Evolutionary conservation across 2,329 filamentous ascomycete species (phyloP).

Genomic region (Cephalotrichum gorgonifer): DNA sequence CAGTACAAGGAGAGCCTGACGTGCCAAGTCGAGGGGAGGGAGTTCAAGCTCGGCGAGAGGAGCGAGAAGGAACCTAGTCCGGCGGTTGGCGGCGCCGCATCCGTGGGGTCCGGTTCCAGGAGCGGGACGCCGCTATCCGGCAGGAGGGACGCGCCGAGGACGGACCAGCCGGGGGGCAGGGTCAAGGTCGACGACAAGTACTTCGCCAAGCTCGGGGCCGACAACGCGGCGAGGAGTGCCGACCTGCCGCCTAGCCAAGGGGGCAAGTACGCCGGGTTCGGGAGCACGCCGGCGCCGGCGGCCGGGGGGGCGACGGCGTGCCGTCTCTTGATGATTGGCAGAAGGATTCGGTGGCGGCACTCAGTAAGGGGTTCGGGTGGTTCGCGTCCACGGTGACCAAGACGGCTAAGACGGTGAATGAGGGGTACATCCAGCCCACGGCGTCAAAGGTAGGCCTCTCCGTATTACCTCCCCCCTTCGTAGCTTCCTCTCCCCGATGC

Average conservation of each 20-base stretch:
- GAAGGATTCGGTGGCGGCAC: conserved; percentile 75
- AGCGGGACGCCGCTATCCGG: conserved; percentile 17
- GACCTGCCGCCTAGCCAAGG: conserved; percentile 77
- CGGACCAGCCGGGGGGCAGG: conserved; percentile 30
- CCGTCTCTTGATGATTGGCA: conserved; percentile 78
- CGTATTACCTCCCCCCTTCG: conserved; percentile 1
- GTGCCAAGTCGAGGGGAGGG: conserved; percentile 77
- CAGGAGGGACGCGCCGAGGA: conserved; percentile 7
- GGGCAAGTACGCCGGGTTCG: conserved; percentile 87
- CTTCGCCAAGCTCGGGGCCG: conserved; percentile 74
- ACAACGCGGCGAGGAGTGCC: conserved; percentile 68
- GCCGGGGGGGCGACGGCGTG: conserved; percentile 23
- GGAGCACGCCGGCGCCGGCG: conserved; percentile 56
- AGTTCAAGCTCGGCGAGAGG: conserved; percentile 64
- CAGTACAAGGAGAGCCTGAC: conserved; percentile 89
- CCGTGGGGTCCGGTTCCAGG: conserved; percentile 15
- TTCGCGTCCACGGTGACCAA: conserved; percentile 80
- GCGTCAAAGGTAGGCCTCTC: conserved; percentile 53
- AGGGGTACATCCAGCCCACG: conserved; percentile 85
- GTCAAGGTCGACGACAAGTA: conserved; percentile 73
- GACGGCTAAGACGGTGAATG: conserved; percentile 84
- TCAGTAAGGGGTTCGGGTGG: conserved; percentile 93
- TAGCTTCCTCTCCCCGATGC: not conserved
- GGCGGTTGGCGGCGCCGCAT: conserved; percentile 12
- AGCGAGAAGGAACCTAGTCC: conserved; percentile 33